Evolutionary conservation across 2,329 filamentous ascomycete genomes (phyloP).

Genomic region (Fusarium chlamydosporum): DNA sequence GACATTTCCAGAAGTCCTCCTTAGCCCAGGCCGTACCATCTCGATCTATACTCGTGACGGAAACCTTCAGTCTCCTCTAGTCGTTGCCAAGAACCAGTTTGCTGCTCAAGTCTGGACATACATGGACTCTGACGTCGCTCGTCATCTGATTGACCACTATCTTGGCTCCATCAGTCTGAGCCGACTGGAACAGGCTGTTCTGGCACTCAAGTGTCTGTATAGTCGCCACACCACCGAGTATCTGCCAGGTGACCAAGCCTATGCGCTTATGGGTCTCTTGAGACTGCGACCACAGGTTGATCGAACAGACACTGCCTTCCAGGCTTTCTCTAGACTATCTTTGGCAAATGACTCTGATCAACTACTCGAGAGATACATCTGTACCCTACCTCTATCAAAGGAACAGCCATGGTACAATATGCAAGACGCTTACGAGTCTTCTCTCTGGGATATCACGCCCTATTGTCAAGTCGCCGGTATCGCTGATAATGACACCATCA

Average conservation of each 20-base stretch:
- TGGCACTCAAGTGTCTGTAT: constrained; percentile 53
- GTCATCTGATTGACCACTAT: constrained; percentile 56
- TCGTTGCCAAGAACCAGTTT: constrained; percentile 54
- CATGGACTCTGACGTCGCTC: constrained; percentile 48
- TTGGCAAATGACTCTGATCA: constrained; percentile 55
- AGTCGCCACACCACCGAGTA: constrained; percentile 46
- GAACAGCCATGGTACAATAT: constrained; percentile 53
- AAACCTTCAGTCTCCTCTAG: constrained; percentile 35
- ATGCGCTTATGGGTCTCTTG: constrained; percentile 57
- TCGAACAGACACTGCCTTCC: constrained; percentile 54
- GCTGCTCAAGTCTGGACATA: constrained; percentile 52
- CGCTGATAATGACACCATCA: constrained; percentile 53
- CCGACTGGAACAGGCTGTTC: constrained; percentile 53
- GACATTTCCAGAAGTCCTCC: constrained; percentile 51
- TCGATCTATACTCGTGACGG: constrained; percentile 48
- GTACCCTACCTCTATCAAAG: constrained; percentile 45
- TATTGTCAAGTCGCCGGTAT: constrained; percentile 54
- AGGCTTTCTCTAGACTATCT: constrained; percentile 56
- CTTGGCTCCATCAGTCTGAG: constrained; percentile 52
- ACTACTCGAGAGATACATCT: constrained; percentile 55
- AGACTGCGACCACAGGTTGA: constrained; percentile 53
- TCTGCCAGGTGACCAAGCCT: constrained; percentile 53
- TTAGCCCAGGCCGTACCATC: constrained; percentile 46
- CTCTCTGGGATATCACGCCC: constrained; percentile 55
- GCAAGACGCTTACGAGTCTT: constrained; percentile 52